Base-by-base conservation (phyloP, 352 stramenopile species). In the Phytophthora rubi region DNA sequence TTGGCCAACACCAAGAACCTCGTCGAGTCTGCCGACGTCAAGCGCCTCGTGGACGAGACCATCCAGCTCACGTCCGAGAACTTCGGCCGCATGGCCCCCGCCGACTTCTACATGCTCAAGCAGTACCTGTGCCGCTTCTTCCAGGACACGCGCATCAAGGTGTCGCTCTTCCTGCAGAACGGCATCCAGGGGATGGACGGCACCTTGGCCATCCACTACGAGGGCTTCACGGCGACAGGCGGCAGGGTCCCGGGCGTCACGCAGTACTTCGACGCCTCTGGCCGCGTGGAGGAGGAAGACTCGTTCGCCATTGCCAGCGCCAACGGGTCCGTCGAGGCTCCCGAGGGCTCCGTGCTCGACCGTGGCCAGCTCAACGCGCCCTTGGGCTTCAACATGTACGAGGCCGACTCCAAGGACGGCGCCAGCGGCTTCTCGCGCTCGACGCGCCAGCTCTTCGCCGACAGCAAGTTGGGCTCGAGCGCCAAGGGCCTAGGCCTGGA, bases 81-180 rank as follows among this genome's bases (percentile, higher is more conserved):
- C 9, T 98, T 97, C 68, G 82, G 84, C 10, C 21, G 9, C 13
- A 85, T 97, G 74, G 80, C 54, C 16, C 39, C 77, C 0, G 91
- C 83, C 4, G 76, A 97, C 53, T 95, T 96, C 71, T 90, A 82
- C 71, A 53, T 93, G 52, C 71, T 97, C 54, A 91, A 93, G 64
- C 92, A 97, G 69, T 89, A 89, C 28, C 75, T 98, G 33, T 90
- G 85, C 54, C 82, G 85, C 7, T 98, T 98, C 76, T 97, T 96
- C 79, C 88, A 97, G 68, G 91, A 94, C 65, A 86, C 88, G 8
- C 90, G 92, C 58, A 95, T 98, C 71, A 97, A 97, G 65, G 91
- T 98, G 4, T 97, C 88, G 37, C 83, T 98, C 52, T 97, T 97
- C 65, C 68, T 98, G 37, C 90, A 98, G 69, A 91, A 90, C 51